These are phyloP conservation scores for Phialophora expanda DNA, from an alignment of 2,329 filamentous ascomycete genomes.

Conservation along the genomic window DNA sequence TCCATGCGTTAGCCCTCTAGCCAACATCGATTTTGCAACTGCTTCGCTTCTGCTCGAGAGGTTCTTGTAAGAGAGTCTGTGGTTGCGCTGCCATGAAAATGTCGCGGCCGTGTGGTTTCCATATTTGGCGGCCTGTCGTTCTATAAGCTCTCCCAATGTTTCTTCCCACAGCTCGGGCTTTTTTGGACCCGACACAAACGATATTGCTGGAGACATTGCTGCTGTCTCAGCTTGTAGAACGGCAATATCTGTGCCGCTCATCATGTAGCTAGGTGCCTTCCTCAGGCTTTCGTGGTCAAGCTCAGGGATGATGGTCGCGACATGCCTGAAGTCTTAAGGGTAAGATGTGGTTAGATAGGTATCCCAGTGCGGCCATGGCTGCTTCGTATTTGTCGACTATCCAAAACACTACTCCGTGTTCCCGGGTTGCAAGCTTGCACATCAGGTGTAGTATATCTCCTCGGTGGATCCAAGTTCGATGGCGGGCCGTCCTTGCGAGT, in stretches of 20 bases:
- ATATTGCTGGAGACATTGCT: conserved; percentile 10
- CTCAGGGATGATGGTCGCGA: not conserved
- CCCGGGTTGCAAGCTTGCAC: not conserved
- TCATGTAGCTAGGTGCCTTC: not conserved
- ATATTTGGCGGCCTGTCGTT: conserved; percentile 47
- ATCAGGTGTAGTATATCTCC: not conserved
- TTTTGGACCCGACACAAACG: conserved; percentile 19
- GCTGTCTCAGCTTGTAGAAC: not conserved
- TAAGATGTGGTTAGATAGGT: not conserved
- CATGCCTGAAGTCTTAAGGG: not conserved
- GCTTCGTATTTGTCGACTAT: not conserved
- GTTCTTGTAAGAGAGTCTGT: conserved; percentile 69
- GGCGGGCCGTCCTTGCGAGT: conserved; percentile 7
- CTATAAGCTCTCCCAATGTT: conserved; percentile 53
- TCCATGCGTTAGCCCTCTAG: conserved; percentile 26
- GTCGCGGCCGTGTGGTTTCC: conserved; percentile 55
- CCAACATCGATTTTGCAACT: conserved; percentile 31
- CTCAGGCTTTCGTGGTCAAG: not conserved
- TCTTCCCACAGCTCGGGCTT: conserved; percentile 17
- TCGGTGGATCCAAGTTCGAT: not conserved
- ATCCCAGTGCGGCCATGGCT: not conserved
- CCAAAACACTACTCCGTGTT: not conserved
- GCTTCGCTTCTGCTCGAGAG: conserved; percentile 62
- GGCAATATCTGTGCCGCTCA: conserved; percentile 2
- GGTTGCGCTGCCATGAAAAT: conserved; percentile 54